A percentile compares a stretch with the other conserved stretches of the same genome.
These are phyloP conservation scores for Monosporascus sp. DNA, from an alignment of 2,329 filamentous ascomycete genomes.

Conservation along the genomic window DNA sequence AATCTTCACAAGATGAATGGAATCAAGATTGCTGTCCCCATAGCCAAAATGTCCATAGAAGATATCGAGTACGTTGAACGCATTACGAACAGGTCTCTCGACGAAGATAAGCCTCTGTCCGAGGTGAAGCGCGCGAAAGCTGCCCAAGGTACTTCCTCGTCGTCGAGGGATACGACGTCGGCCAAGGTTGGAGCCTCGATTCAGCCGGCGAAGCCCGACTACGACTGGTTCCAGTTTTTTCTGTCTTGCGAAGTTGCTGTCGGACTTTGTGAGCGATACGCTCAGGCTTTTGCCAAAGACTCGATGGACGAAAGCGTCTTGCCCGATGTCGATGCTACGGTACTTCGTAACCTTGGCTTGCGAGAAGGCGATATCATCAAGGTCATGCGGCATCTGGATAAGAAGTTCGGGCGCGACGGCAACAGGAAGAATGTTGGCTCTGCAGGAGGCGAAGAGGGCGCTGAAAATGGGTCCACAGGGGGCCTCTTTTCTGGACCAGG, in stretches of 20 bases:
- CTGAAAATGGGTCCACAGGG: conserved; percentile 48
- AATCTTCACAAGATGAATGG: conserved; percentile 97
- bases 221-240: conserved; percentile 99
- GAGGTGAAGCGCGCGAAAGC: conserved; percentile 62
- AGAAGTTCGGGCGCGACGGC: conserved; percentile 65
- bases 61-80: conserved; percentile 94
- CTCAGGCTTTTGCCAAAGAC: conserved; percentile 81
- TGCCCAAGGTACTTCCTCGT: conserved; percentile 23
- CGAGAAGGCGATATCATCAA: conserved; percentile 96
- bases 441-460: conserved; percentile 40
- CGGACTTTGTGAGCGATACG: conserved; percentile 89
- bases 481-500: conserved; percentile 90
- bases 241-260: conserved; percentile 85
- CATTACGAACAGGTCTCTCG: conserved; percentile 79
- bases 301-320: conserved; percentile 94
- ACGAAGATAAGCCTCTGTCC: conserved; percentile 90
- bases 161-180: conserved; percentile 23
- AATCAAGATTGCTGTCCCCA: conserved; percentile 94
- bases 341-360: conserved; percentile 82
- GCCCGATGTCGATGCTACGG: conserved; percentile 78
- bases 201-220: conserved; percentile 62
- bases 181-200: conserved; percentile 55
- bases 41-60: conserved; percentile 90
- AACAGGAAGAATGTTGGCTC: conserved; percentile 39
- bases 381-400: conserved; percentile 84